Base-by-base conservation (phyloP, 257 asterid species). In the Petunia axillaris region DNA sequence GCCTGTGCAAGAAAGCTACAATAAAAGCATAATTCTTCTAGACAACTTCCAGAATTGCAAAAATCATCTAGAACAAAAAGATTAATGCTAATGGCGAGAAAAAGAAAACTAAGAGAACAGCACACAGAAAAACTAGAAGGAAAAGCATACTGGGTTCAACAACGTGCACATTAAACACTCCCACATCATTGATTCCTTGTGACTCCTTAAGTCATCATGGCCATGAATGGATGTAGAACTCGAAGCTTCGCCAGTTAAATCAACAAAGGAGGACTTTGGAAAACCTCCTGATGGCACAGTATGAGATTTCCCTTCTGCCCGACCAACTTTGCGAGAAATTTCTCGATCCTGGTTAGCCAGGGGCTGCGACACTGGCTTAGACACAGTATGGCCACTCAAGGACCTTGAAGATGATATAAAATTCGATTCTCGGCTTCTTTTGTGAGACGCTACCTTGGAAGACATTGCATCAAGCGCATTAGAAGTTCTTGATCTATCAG, bases 141-240 rank as follows among this genome's bases (percentile, higher is more conserved):
- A 4, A 53, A 81, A 70, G 83, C 97, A 86, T 85, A 93, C 99
- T 10, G 93, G 91, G 79, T 95, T 95, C 86, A 95, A 82, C 87
- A 95, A 86, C 63, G 99, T 93, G 97, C 99, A 93, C 66, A 84
- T 73, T 40, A 81, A 62, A 78, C 99, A 93, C 79, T 88, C 89
- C 99, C 98, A 92, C 77, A 84, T 62, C 6, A 82, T 84, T 68
- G 80, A 81, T 63, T 80, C 86, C 52, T 75, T 83, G 25, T 75
- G 78, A 46, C 63, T 40, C 16, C 50, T 84, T 65, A 71, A 59
- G 62, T 1, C 79, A 44, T 82, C 88, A 50, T 54, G 67, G 64
- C 76, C 48, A 82, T 76, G 68, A 57, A 37, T 57, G 79, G 87
- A 85, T 44, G 84, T 73, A 14, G 94, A 86, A 62, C 86, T 64